Evolutionary conservation across 2,329 filamentous ascomycete genomes (phyloP).

Genomic region (Aspergillus aculeatinus): DNA sequence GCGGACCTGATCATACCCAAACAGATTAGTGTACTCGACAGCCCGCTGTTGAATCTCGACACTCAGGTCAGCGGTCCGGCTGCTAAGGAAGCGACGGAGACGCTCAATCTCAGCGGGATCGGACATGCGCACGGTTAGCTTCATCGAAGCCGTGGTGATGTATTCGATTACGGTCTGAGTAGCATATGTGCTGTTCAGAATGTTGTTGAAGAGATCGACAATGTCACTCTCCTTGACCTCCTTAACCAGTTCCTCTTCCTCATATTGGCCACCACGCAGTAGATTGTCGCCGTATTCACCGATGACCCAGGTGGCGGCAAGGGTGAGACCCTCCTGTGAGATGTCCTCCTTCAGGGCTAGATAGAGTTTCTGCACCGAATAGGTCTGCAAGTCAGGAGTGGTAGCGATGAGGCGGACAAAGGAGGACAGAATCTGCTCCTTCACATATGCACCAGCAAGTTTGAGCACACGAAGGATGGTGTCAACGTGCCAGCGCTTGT

Average conservation of each 20-base stretch:
- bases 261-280: constrained; percentile 84
- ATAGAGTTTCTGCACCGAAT: constrained; percentile 94
- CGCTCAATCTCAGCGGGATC: constrained; percentile 85
- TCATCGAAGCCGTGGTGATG: constrained; percentile 91
- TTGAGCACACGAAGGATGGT: constrained; percentile 94
- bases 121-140: constrained; percentile 82
- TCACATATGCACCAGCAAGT: constrained; percentile 92
- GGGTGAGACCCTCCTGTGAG: constrained; percentile 90
- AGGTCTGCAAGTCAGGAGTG: constrained; percentile 90
- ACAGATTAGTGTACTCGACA: constrained; percentile 94
- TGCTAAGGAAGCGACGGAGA: constrained; percentile 72
- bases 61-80: constrained; percentile 81
- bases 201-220: constrained; percentile 86
- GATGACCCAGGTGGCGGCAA: constrained; percentile 95
- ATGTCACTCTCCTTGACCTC: constrained; percentile 85
- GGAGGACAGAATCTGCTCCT: constrained; percentile 94
- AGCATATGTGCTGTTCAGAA: constrained; percentile 91
- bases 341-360: constrained; percentile 90
- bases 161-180: constrained; percentile 92
- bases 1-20: constrained; percentile 81
- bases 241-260: constrained; percentile 85
- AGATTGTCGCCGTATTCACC: constrained; percentile 93
- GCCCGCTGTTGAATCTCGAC: constrained; percentile 95
- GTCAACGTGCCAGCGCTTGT: constrained; percentile 97
- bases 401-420: constrained; percentile 95